Percentiles rank a stretch among this genome's conserved stretches.
These are phyloP conservation scores for Theobroma grandiflorum DNA, from an alignment of 441 rosid species.

Conservation along the genomic window DNA sequence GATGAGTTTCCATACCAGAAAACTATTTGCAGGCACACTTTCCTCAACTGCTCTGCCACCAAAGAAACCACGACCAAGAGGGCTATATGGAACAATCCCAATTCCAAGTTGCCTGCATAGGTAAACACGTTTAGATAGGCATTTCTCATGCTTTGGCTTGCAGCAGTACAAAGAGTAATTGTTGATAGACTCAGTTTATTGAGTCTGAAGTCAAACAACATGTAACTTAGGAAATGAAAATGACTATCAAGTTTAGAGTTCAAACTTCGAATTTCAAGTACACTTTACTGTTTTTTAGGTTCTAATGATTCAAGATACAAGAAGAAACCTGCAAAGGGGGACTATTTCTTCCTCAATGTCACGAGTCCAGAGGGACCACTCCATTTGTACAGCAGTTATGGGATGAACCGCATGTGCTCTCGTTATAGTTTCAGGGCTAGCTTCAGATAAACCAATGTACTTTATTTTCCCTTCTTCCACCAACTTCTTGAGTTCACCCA, in stretches of 20 bases:
- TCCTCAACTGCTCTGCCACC: slow-evolving; percentile 47
- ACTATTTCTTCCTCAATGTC: slow-evolving; percentile 62
- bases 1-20: slow-evolving; percentile 29
- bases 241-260: background rate
- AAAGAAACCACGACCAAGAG: slow-evolving; percentile 54
- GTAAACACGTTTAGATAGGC: background rate
- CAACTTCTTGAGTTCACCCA: slow-evolving; percentile 63
- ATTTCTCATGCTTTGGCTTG: background rate
- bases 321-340: slow-evolving; percentile 52
- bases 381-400: slow-evolving; percentile 62
- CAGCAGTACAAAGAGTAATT: too few species aligned
- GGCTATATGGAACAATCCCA: slow-evolving; percentile 45
- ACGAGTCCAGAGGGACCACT: slow-evolving; percentile 70
- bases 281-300: background rate
- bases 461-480: slow-evolving; percentile 63
- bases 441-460: slow-evolving; percentile 62
- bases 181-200: too few species aligned
- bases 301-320: background rate
- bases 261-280: background rate
- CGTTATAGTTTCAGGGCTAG: slow-evolving; percentile 59
- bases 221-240: background rate
- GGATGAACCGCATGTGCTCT: slow-evolving; percentile 75
- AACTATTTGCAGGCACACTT: slow-evolving; percentile 30
- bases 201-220: background rate
- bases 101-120: slow-evolving; percentile 48